Conservation (phyloP, 257 asterid species). For the Solanum arcanum region DNA sequence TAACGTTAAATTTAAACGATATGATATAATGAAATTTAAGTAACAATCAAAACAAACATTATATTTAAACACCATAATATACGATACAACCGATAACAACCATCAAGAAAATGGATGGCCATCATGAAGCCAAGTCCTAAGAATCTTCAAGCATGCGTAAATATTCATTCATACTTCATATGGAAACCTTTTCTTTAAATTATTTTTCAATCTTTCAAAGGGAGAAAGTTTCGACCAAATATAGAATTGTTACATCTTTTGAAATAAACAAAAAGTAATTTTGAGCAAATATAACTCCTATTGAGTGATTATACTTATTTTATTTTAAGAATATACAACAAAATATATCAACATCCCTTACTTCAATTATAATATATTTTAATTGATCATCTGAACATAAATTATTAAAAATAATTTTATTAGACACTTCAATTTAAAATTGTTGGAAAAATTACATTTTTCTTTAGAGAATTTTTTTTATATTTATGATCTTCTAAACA, state of each 20-base stretch:
- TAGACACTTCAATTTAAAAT: not conserved
- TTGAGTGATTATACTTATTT: not conserved
- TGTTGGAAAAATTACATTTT: not conserved
- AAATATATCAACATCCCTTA: not conserved
- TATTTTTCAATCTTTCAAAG: not conserved
- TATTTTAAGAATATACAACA: not conserved
- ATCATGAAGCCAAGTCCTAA: not conserved
- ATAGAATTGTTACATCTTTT: not conserved
- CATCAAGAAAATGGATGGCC: not conserved
- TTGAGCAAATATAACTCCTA: not conserved
- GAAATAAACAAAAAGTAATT: not conserved
- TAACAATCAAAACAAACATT: not conserved
- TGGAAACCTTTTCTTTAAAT: not conserved
- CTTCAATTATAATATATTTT: not conserved
- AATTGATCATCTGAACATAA: not conserved
- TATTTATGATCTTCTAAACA: not conserved
- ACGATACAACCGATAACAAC: not conserved
- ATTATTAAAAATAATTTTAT: not conserved
- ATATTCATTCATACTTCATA: not conserved
- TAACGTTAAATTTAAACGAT: too few relatives aligned
- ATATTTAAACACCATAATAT: not conserved
- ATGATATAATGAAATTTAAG: not conserved
- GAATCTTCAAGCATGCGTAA: not conserved
- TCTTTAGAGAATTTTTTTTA: rapidly evolving
- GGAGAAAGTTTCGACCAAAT: not conserved